These are phyloP conservation scores for Canavalia gladiata DNA, from an alignment of 306 rosid genomes.

Conservation along the genomic window DNA sequence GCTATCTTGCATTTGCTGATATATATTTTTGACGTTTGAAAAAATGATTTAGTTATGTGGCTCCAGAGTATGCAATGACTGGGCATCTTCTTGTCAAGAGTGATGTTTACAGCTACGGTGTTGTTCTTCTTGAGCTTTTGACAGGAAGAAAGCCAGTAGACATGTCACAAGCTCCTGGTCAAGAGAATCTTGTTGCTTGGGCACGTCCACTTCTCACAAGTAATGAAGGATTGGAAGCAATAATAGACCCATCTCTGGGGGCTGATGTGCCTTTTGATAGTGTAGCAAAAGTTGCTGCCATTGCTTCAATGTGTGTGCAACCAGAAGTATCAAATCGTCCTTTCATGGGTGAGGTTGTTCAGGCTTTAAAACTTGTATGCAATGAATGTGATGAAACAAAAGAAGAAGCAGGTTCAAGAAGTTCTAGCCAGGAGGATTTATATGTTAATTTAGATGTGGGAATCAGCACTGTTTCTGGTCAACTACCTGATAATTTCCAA, in stretches of 20 bases:
- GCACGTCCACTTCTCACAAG: constrained; percentile 82
- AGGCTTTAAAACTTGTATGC: constrained; percentile 87
- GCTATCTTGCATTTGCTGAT: constrained; percentile 22
- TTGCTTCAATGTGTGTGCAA: constrained; percentile 94
- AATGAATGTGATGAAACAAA: constrained; percentile 69
- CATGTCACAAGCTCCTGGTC: constrained; percentile 90
- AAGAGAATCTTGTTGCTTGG: constrained; percentile 89
- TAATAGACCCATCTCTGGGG: constrained; percentile 66
- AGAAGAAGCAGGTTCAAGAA: constrained; percentile 59
- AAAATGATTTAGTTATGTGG: constrained; percentile 73
- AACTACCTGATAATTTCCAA: constrained; percentile 54
- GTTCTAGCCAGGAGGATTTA: constrained; percentile 61
- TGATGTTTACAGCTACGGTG: constrained; percentile 94
- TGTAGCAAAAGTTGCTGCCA: constrained; percentile 90
- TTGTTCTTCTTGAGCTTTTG: constrained; percentile 91
- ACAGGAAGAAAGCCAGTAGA: constrained; percentile 88
- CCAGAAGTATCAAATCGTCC: constrained; percentile 91
- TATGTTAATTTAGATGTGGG: constrained; percentile 53
- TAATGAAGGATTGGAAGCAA: constrained; percentile 67
- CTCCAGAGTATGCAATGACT: constrained; percentile 95
- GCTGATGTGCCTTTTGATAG: constrained; percentile 66
- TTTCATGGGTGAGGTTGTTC: constrained; percentile 95
- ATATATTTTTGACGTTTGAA: constrained; percentile 25
- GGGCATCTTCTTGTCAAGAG: constrained; percentile 96
- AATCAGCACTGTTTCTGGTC: constrained; percentile 53